Evolutionary conservation across 2,329 filamentous ascomycete genomes (phyloP).

Genomic region (Tympanopsis confertula): DNA sequence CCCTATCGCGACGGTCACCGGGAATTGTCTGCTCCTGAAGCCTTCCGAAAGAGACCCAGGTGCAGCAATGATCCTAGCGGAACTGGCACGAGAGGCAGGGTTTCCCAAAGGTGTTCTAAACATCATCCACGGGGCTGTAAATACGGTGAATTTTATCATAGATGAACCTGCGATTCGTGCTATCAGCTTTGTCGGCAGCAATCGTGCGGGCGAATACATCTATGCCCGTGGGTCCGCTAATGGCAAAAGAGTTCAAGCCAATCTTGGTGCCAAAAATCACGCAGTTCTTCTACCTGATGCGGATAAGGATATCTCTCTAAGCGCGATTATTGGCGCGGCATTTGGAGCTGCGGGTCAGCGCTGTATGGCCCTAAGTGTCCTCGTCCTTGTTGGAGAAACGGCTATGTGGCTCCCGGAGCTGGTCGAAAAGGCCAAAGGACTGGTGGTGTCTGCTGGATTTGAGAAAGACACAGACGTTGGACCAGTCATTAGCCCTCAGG

Average conservation of each 20-base stretch:
- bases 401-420: conserved; percentile 54
- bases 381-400: conserved; percentile 53
- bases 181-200: conserved; percentile 56
- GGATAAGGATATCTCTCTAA: conserved; percentile 58
- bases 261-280: conserved; percentile 61
- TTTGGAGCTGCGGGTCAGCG: conserved; percentile 60
- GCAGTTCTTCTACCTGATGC: conserved; percentile 54
- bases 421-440: conserved; percentile 45
- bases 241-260: conserved; percentile 59
- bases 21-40: conserved; percentile 54
- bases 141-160: conserved; percentile 58
- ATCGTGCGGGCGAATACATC: conserved; percentile 60
- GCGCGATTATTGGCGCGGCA: conserved; percentile 54
- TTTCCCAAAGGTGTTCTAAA: conserved; percentile 57
- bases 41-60: conserved; percentile 56
- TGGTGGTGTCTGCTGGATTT: conserved; percentile 17
- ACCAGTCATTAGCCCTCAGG: conserved; percentile 9
- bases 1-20: conserved; percentile 51
- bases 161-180: conserved; percentile 60
- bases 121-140: conserved; percentile 51
- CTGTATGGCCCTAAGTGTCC: conserved; percentile 57
- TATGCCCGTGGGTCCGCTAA: conserved; percentile 52
- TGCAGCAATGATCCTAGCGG: conserved; percentile 54
- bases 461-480: conserved; percentile 10
- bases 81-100: conserved; percentile 31